Evolutionary conservation across 2,329 filamentous ascomycete genomes (phyloP).

Genomic region (Verticillium isaacii): DNA sequence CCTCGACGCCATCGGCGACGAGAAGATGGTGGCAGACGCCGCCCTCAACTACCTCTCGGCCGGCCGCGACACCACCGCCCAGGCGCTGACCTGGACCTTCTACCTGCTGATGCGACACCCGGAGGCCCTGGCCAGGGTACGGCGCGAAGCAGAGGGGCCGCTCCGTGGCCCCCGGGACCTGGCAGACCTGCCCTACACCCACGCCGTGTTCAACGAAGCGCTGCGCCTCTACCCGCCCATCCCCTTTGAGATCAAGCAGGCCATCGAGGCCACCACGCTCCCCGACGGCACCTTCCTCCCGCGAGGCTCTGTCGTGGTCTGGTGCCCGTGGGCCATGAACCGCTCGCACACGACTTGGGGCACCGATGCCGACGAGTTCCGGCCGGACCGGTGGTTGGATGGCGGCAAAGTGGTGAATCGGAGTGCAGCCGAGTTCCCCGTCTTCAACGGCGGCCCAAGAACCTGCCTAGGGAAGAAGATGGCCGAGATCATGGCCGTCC

Average conservation of each 20-base stretch:
- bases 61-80: constrained; percentile 59
- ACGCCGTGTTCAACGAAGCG: constrained; percentile 58
- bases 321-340: constrained; percentile 62
- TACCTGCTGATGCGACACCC: constrained; percentile 54
- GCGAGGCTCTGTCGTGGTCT: constrained; percentile 48
- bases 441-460: constrained; percentile 61
- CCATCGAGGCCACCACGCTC: constrained; percentile 43
- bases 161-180: constrained; percentile 15
- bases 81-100: constrained; percentile 60
- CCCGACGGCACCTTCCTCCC: constrained; percentile 59
- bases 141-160: constrained; percentile 31
- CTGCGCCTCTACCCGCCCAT: constrained; percentile 60
- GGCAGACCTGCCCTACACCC: constrained; percentile 48
- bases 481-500: constrained; percentile 56
- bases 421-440: constrained; percentile 53
- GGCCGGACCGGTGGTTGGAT: constrained; percentile 51
- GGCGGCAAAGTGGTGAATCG: constrained; percentile 34
- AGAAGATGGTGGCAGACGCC: constrained; percentile 56
- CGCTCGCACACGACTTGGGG: constrained; percentile 54
- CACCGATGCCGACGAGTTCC: constrained; percentile 48
- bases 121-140: constrained; percentile 31
- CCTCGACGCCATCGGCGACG: constrained; percentile 49
- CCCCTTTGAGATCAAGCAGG: constrained; percentile 62
- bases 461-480: constrained; percentile 59
- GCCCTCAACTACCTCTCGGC: constrained; percentile 64